phyloP scores from a whole-genome alignment of 441 rosid genomes.

The Biscutella laevigata region DNA sequence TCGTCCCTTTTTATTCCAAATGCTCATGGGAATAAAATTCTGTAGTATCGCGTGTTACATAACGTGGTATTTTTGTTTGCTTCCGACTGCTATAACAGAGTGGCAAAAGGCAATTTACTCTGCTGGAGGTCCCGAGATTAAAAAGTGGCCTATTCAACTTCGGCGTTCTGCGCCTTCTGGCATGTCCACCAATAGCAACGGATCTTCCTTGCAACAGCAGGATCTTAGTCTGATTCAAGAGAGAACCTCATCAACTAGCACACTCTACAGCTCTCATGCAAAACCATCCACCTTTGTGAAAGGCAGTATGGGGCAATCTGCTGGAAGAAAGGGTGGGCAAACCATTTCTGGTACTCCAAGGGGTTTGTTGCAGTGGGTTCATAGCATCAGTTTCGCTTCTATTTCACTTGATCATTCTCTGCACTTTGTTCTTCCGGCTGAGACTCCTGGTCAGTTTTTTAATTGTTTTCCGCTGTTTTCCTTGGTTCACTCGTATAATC shows the following conservation, averaged over 20 bases:
- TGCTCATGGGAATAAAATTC: background rate
- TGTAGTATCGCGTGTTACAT: background rate
- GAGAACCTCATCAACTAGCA: slow-evolving; percentile 80
- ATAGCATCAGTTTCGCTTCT: slow-evolving; percentile 85
- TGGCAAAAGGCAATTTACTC: slow-evolving; percentile 98
- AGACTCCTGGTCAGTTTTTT: slow-evolving; percentile 63
- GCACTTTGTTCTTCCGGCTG: slow-evolving; percentile 69
- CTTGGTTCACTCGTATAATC: background rate
- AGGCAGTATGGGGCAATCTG: slow-evolving; percentile 73
- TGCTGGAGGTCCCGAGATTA: slow-evolving; percentile 86
- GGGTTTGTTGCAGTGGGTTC: slow-evolving; percentile 96
- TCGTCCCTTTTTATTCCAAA: background rate
- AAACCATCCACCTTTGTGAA: slow-evolving; percentile 83
- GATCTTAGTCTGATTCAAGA: slow-evolving; percentile 93
- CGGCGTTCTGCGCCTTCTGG: slow-evolving; percentile 82
- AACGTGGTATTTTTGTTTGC: slow-evolving; percentile 9
- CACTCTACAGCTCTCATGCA: slow-evolving; percentile 73
- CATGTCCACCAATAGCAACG: slow-evolving; percentile 54
- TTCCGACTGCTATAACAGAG: slow-evolving; percentile 42
- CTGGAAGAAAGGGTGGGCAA: slow-evolving; percentile 78
- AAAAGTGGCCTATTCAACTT: slow-evolving; percentile 93
- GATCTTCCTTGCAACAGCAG: slow-evolving; percentile 79
- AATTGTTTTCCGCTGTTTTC: background rate
- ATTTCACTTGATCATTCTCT: slow-evolving; percentile 78
- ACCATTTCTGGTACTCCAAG: slow-evolving; percentile 58